A percentile compares a stretch with the other conserved stretches of the same genome.
These are phyloP conservation scores for Talaromyces sp. DNA, from an alignment of 2,329 filamentous ascomycete species.

Conservation along the genomic window DNA sequence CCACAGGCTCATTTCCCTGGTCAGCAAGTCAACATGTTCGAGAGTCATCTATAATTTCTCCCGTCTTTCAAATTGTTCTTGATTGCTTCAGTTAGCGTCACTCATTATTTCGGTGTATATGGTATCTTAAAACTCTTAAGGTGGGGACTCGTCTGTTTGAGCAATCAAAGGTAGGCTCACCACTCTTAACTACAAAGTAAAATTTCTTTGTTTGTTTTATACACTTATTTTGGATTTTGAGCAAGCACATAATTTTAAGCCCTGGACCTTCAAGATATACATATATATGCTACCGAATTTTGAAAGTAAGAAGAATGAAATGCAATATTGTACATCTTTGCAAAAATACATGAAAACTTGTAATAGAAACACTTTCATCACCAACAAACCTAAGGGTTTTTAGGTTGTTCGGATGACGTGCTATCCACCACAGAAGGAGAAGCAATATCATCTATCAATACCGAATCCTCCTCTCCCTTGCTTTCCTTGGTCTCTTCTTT, in stretches of 20 bases:
- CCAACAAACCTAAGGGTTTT: not conserved
- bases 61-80: not conserved
- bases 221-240: not conserved
- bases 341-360: not conserved
- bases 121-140: slow-evolving; percentile 6
- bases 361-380: slow-evolving; percentile 16
- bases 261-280: not conserved
- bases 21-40: slow-evolving; percentile 66
- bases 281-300: slow-evolving; percentile 8
- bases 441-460: not conserved
- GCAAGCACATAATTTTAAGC: not conserved
- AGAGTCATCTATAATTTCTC: slow-evolving; percentile 67
- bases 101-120: slow-evolving; percentile 8
- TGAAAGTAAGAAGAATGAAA: not conserved
- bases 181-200: not conserved
- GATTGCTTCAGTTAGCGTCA: slow-evolving; percentile 8
- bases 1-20: slow-evolving; percentile 82
- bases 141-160: too few relatives aligned
- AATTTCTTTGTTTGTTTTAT: not conserved
- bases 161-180: not conserved
- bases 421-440: not conserved
- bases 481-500: slow-evolving; percentile 18
- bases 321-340: slow-evolving; percentile 7
- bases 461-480: not conserved
- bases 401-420: not conserved